These are phyloP conservation scores for Catunica adiposa DNA, from an alignment of 2,329 filamentous ascomycete species.

Conservation along the genomic window DNA sequence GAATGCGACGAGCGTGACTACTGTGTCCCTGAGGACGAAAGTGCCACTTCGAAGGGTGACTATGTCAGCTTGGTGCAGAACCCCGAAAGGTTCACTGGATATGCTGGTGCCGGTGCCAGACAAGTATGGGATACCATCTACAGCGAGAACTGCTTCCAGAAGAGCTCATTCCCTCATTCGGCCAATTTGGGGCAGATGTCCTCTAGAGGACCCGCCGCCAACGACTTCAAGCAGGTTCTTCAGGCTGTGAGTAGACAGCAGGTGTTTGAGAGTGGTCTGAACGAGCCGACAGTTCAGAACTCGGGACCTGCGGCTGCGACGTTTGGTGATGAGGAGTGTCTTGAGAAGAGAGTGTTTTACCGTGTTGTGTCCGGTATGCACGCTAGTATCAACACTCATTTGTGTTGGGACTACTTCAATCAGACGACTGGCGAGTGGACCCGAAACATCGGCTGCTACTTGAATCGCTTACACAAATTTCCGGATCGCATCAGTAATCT, in stretches of 20 bases:
- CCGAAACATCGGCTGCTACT: slow-evolving; percentile 80
- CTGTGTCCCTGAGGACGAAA: slow-evolving; percentile 89
- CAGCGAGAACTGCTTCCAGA: slow-evolving; percentile 86
- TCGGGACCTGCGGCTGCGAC: slow-evolving; percentile 40
- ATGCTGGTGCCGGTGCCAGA: slow-evolving; percentile 64
- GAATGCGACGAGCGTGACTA: slow-evolving; percentile 96
- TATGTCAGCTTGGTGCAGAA: slow-evolving; percentile 26
- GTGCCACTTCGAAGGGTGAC: slow-evolving; percentile 70
- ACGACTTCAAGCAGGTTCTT: slow-evolving; percentile 45
- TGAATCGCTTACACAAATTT: slow-evolving; percentile 62
- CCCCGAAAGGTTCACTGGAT: slow-evolving; percentile 62
- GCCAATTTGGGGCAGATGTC: slow-evolving; percentile 33
- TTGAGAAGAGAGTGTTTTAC: slow-evolving; percentile 98
- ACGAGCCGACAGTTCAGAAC: slow-evolving; percentile 28
- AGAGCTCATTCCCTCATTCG: slow-evolving; percentile 44
- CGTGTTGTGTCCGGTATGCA: slow-evolving; percentile 94
- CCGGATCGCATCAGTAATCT: slow-evolving; percentile 91
- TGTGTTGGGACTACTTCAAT: slow-evolving; percentile 93
- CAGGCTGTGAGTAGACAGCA: slow-evolving; percentile 43
- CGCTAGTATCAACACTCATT: slow-evolving; percentile 85
- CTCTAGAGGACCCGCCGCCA: slow-evolving; percentile 33
- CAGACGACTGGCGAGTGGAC: slow-evolving; percentile 88
- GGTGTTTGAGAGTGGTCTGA: slow-evolving; percentile 39
- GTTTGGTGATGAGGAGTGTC: slow-evolving; percentile 75
- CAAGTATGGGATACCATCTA: slow-evolving; percentile 97